Evolutionary conservation across 352 stramenopile species (phyloP).

Genomic region (Phytopythium montanum): DNA sequence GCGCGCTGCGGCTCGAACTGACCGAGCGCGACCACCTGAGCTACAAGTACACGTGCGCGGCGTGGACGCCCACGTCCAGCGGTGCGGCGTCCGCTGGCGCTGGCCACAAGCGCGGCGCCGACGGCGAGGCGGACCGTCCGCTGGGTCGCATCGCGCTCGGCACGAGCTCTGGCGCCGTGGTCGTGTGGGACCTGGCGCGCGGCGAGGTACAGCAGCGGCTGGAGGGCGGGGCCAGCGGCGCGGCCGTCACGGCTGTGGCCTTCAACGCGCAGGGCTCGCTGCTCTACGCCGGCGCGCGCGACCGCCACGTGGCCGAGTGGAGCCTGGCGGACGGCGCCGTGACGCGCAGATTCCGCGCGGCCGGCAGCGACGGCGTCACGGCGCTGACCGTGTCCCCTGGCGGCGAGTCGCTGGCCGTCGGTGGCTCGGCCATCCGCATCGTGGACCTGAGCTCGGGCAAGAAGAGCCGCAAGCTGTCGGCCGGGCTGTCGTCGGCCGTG

Average conservation of each 20-base stretch:
- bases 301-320: conserved; percentile 83
- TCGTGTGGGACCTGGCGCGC: conserved; percentile 74
- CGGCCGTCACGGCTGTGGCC: conserved; percentile 55
- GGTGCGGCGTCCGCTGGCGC: too few species aligned
- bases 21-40: conserved; percentile 82
- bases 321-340: conserved; percentile 49
- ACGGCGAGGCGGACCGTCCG: conserved; percentile 15
- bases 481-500: conserved; percentile 67
- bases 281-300: conserved; percentile 63
- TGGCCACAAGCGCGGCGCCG: conserved; percentile 41
- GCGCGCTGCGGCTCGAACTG: conserved; percentile 66
- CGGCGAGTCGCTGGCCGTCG: conserved; percentile 62
- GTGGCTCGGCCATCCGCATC: conserved; percentile 59
- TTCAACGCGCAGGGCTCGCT: conserved; percentile 71
- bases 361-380: conserved; percentile 46
- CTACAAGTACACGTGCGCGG: conserved; percentile 78
- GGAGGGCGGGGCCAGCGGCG: conserved; percentile 35
- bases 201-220: conserved; percentile 65
- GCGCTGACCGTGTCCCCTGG: conserved; percentile 59
- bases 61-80: conserved; percentile 50
- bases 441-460: conserved; percentile 79
- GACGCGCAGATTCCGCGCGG: conserved; percentile 59
- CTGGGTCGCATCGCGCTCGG: conserved; percentile 67
- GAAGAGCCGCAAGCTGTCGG: conserved; percentile 72
- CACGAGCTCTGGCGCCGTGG: conserved; percentile 56